phyloP scores from a whole-genome alignment of 176 grass and related monocot genomes.

The Tillandsia fasciculata region DNA sequence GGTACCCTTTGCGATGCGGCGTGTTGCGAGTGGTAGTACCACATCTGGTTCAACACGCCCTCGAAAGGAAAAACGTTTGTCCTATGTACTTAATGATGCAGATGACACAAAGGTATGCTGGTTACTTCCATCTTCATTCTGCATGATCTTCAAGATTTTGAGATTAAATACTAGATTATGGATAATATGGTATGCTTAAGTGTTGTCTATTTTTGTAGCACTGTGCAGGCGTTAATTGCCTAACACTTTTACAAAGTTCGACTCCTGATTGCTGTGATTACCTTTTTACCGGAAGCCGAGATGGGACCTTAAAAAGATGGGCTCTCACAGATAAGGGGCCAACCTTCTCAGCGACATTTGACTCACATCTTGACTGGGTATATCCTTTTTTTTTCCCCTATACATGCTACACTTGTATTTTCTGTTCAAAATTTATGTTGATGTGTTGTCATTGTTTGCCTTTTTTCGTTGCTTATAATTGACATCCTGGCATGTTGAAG shows the following conservation, averaged over 20 bases:
- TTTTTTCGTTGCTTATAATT: neutral
- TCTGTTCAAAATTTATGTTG: neutral
- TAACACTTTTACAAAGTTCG: conserved; percentile 65
- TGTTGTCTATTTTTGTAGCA: conserved; percentile 43
- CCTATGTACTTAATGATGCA: conserved; percentile 87
- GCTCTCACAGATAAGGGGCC: conserved; percentile 41
- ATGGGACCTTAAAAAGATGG: conserved; percentile 98
- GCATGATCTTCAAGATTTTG: neutral
- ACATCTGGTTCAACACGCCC: conserved; percentile 63
- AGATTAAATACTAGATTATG: neutral
- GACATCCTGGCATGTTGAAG: neutral
- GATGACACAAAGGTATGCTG: conserved; percentile 76
- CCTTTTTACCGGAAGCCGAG: conserved; percentile 83
- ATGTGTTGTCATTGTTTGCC: conserved; percentile 1
- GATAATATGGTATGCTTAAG: neutral
- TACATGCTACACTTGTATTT: neutral
- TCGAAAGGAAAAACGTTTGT: conserved; percentile 90
- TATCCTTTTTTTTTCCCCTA: conserved; percentile 5
- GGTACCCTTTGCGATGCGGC: conserved; percentile 65
- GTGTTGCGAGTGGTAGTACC: conserved; percentile 81
- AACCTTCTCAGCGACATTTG: conserved; percentile 83
- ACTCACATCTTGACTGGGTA: conserved; percentile 99
- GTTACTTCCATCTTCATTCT: neutral
- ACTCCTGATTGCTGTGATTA: conserved; percentile 53
- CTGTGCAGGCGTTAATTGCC: conserved; percentile 87